phyloP scores from a whole-genome alignment of 257 asterid genomes.

The Forsythia viridissima region DNA sequence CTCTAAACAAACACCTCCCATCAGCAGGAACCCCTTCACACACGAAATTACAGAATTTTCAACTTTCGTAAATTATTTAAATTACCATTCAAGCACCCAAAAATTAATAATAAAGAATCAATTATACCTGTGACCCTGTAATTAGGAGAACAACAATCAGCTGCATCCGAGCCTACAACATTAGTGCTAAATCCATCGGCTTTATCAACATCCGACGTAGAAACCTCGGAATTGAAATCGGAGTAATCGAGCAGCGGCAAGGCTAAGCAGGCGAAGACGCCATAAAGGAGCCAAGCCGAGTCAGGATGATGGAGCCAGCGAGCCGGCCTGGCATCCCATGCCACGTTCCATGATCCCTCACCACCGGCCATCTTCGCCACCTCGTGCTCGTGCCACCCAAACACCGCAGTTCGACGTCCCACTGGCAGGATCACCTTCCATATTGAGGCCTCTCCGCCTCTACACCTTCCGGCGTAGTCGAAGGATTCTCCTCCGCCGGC shows the following conservation, averaged over 20 bases:
- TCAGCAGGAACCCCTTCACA: conserved; percentile 68
- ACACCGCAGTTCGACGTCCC: conserved; percentile 29
- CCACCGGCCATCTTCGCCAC: conserved; percentile 36
- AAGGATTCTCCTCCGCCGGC: conserved; percentile 9
- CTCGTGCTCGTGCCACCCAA: too few relatives aligned
- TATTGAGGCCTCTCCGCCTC: conserved; percentile 48
- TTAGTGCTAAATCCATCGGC: background rate
- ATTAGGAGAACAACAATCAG: conserved; percentile 23
- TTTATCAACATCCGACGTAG: conserved; percentile 1
- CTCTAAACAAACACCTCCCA: conserved; percentile 82
- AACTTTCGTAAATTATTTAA: background rate
- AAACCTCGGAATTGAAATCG: conserved; percentile 28
- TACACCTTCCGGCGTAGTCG: conserved; percentile 20
- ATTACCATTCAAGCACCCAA: background rate
- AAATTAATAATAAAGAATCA: background rate
- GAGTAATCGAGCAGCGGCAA: conserved; percentile 29
- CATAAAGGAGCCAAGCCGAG: conserved; percentile 81
- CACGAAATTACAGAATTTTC: background rate
- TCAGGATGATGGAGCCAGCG: conserved; percentile 83
- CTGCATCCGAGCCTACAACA: conserved; percentile 9
- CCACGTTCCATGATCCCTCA: conserved; percentile 90
- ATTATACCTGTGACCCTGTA: conserved; percentile 63
- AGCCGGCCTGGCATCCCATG: conserved; percentile 92
- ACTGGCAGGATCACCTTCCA: conserved; percentile 75
- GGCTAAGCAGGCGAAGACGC: conserved; percentile 53